Conservation (phyloP, 306 rosid genomes). For the cucumber (Cucumis sativus) region DNA sequence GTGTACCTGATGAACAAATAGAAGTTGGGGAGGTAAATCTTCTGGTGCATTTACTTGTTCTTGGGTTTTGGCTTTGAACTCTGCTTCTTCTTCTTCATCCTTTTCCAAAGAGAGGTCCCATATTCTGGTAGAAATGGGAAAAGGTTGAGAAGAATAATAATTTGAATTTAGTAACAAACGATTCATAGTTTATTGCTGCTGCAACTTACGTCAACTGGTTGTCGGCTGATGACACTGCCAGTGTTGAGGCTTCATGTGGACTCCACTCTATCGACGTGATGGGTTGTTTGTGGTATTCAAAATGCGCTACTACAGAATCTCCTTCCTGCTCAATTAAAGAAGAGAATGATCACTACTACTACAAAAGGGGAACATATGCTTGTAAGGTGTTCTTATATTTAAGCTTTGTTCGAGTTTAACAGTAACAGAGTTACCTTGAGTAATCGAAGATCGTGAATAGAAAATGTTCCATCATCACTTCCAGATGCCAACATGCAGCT, state of each 20-base stretch:
- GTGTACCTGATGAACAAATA: constrained; percentile 83
- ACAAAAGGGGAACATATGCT: not conserved
- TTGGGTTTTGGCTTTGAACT: constrained; percentile 64
- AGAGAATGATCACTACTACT: not conserved
- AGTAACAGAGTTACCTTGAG: constrained; percentile 38
- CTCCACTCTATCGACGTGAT: constrained; percentile 96
- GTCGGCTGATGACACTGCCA: constrained; percentile 84
- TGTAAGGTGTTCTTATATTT: not conserved
- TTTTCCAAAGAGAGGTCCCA: constrained; percentile 95
- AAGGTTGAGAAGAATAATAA: not conserved
- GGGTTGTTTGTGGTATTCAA: constrained; percentile 74
- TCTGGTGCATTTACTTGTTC: constrained; percentile 77
- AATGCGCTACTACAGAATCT: constrained; percentile 79
- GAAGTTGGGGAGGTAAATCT: constrained; percentile 94
- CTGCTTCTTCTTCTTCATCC: constrained; percentile 94
- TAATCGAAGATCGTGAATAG: constrained; percentile 86
- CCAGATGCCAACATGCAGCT: constrained; percentile 94
- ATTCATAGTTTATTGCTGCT: not conserved
- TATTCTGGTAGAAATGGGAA: constrained; percentile 38
- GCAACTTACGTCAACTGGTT: constrained; percentile 81
- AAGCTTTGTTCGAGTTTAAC: not conserved
- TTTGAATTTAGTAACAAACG: not conserved
- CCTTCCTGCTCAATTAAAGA: constrained; percentile 37
- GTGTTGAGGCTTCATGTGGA: constrained; percentile 82
- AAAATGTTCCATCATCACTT: constrained; percentile 85